Percentiles rank a stretch among this genome's conserved stretches.
These are phyloP conservation scores for Amphichorda felina DNA, from an alignment of 2,329 filamentous ascomycete species.

Conservation along the genomic window DNA sequence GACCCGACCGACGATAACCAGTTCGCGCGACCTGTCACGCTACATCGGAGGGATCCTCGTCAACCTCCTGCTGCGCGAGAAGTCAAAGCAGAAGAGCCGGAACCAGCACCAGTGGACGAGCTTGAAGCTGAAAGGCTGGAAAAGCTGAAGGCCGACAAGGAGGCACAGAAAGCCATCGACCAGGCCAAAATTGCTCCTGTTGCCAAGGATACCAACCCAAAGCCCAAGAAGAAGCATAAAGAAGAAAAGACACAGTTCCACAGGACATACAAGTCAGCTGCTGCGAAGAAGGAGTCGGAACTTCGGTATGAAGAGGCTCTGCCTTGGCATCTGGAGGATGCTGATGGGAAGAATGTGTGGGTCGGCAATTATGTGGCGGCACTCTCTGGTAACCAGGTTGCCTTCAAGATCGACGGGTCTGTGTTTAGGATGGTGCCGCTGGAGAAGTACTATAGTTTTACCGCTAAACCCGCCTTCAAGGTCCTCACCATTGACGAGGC, in stretches of 20 bases:
- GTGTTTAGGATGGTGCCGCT: conserved; percentile 79
- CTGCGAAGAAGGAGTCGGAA: conserved; percentile 61
- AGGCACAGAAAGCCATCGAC: conserved; percentile 76
- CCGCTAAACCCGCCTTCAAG: conserved; percentile 67
- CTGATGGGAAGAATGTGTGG: conserved; percentile 91
- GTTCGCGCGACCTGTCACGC: conserved; percentile 76
- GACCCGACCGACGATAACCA: conserved; percentile 61
- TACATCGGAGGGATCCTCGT: conserved; percentile 81
- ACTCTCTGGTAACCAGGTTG: conserved; percentile 74
- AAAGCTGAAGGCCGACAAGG: conserved; percentile 64
- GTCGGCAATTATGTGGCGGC: conserved; percentile 83
- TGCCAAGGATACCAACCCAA: conserved; percentile 41
- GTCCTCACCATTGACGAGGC: conserved; percentile 72
- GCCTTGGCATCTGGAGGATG: conserved; percentile 95
- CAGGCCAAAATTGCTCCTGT: conserved; percentile 88
- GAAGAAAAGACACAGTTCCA: conserved; percentile 82
- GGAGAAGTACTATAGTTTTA: conserved; percentile 92
- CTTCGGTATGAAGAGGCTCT: conserved; percentile 88
- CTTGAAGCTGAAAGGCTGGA: conserved; percentile 54
- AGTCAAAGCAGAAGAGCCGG: conserved; percentile 44
- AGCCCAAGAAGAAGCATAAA: conserved; percentile 51
- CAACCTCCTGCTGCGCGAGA: conserved; percentile 52
- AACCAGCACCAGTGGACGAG: conserved; percentile 34
- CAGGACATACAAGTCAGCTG: conserved; percentile 66
- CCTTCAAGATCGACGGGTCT: conserved; percentile 58